Evolutionary conservation across 768 basidiomycete species (phyloP).

Genomic region (Lactifluus pinguis): DNA sequence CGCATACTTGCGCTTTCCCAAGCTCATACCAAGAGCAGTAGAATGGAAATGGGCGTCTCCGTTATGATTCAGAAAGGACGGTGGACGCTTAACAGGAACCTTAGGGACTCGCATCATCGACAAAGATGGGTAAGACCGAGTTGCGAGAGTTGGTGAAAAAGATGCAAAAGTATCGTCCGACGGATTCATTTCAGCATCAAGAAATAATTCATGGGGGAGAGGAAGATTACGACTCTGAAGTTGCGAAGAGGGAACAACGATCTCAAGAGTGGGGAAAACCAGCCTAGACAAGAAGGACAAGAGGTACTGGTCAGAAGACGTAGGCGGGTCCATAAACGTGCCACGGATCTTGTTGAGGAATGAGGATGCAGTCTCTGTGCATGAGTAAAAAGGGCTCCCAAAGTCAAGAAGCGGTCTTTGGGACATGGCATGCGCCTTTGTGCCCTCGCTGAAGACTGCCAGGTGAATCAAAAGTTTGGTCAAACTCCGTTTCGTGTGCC

Average conservation of each 20-base stretch:
- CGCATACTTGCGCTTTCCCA: conserved; percentile 11
- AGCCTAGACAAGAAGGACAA: conserved; percentile 14
- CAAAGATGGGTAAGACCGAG: neutral
- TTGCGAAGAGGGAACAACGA: neutral
- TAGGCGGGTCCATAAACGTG: conserved; percentile 3
- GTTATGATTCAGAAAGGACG: conserved; percentile 4
- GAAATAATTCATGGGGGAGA: neutral
- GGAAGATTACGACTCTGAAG: neutral
- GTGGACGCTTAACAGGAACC: conserved; percentile 5
- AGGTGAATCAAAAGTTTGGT: neutral
- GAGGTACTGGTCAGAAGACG: conserved; percentile 14
- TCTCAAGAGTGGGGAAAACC: conserved; percentile 4
- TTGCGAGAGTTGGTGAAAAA: neutral
- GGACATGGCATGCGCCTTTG: neutral
- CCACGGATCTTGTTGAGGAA: conserved; percentile 5
- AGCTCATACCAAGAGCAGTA: neutral
- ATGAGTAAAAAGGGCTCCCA: conserved; percentile 11
- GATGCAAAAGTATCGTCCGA: neutral
- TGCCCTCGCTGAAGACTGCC: too few relatives aligned
- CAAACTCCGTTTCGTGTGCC: conserved; percentile 1
- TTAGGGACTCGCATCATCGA: neutral
- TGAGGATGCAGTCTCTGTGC: neutral
- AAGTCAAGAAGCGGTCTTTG: neutral
- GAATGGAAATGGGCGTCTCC: neutral
- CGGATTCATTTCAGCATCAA: neutral